Evolutionary conservation across 768 basidiomycete species (phyloP).

Genomic region (Suillus luteus): DNA sequence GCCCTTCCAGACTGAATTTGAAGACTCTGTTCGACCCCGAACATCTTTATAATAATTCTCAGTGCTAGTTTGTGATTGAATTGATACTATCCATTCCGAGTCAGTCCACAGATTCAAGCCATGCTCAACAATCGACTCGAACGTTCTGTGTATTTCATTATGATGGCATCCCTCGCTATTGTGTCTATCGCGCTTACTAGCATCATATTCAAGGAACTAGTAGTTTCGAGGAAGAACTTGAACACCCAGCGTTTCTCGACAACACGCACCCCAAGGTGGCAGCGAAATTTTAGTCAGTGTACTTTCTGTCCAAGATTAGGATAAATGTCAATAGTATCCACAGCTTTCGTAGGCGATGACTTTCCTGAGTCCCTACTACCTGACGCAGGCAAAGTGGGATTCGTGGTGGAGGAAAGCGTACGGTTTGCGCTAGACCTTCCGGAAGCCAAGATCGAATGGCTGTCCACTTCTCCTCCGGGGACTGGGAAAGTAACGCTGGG

Average conservation of each 20-base stretch:
- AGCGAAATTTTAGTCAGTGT: background rate
- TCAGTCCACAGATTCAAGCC: background rate
- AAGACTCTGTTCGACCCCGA: too few relatives aligned
- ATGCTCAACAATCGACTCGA: background rate
- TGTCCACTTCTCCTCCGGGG: background rate
- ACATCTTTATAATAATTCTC: background rate
- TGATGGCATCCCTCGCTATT: background rate
- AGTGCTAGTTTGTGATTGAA: background rate
- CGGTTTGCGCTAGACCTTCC: background rate
- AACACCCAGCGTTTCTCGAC: background rate
- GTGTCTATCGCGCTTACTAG: background rate
- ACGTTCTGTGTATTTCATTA: background rate
- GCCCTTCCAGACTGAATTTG: too few relatives aligned
- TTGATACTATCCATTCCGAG: background rate
- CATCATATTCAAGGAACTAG: background rate
- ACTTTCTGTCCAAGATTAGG: background rate
- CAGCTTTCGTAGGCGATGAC: background rate
- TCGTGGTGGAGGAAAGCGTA: background rate
- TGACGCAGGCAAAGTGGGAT: background rate
- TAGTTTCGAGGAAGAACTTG: background rate
- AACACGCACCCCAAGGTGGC: background rate
- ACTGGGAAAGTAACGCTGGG: background rate
- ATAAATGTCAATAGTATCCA: too few relatives aligned
- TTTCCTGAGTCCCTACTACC: background rate
- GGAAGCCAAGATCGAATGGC: background rate